Conservation (phyloP, 2,329 filamentous ascomycete species). For the Phoma herbarum region DNA sequence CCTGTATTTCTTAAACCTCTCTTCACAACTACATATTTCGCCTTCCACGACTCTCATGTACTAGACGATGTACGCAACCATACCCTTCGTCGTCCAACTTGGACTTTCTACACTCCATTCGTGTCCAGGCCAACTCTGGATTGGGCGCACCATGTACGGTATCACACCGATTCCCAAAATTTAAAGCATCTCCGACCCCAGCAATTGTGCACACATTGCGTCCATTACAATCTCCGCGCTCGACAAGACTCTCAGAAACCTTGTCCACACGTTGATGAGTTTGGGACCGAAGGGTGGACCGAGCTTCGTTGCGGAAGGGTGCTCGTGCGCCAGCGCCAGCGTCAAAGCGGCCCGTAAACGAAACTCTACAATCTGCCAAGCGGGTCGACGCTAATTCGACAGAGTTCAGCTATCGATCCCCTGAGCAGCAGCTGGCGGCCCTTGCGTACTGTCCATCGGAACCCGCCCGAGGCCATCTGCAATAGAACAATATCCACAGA, state of each 20-base stretch:
- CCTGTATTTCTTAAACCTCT: not conserved
- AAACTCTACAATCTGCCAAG: constrained; percentile 8
- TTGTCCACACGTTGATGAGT: constrained; percentile 4
- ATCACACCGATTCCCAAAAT: constrained; percentile 6
- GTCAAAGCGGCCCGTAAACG: constrained; percentile 20
- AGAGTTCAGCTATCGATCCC: constrained; percentile 7
- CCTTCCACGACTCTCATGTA: constrained; percentile 2
- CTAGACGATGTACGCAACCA: constrained; percentile 7
- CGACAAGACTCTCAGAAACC: not conserved
- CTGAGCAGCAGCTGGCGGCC: constrained; percentile 1
- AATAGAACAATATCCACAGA: not conserved
- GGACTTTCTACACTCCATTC: not conserved
- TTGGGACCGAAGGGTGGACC: constrained; percentile 9
- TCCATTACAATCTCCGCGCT: not conserved
- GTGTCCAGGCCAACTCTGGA: constrained; percentile 1
- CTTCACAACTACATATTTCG: not conserved
- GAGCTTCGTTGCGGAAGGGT: constrained; percentile 19
- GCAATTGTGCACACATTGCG: not conserved
- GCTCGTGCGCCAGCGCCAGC: constrained; percentile 21
- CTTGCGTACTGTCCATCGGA: not conserved
- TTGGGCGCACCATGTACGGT: constrained; percentile 9
- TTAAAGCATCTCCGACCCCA: not conserved
- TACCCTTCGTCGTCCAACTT: not conserved
- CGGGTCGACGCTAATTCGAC: constrained; percentile 4
- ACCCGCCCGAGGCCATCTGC: not conserved